Evolutionary conservation across 345 rosid genomes (phyloP).

Genomic region (Arabidopsis arenosa): DNA sequence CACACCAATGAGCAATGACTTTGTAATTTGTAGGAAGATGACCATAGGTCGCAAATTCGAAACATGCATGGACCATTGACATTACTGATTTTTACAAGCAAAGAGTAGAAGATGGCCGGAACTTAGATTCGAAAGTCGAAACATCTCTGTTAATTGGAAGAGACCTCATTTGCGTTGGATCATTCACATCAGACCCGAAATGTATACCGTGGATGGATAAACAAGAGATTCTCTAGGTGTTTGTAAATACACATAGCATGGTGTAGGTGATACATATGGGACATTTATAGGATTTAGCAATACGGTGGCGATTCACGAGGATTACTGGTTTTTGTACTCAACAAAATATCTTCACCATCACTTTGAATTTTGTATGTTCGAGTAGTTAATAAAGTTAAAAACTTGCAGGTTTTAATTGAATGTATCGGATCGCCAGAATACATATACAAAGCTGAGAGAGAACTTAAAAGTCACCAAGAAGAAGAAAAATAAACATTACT

Average conservation of each 20-base stretch:
- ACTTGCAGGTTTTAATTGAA: not conserved
- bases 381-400: not conserved
- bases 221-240: not conserved
- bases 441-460: not conserved
- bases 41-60: not conserved
- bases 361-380: not conserved
- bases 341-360: not conserved
- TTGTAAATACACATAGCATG: not conserved
- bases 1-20: too few relatives aligned
- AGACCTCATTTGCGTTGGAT: not conserved
- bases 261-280: not conserved
- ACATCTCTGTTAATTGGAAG: not conserved
- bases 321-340: not conserved
- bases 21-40: not conserved
- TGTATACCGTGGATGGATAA: not conserved
- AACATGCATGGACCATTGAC: not conserved
- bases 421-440: not conserved
- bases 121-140: not conserved
- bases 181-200: not conserved
- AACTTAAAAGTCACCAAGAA: not conserved
- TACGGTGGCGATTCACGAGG: not conserved
- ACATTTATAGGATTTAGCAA: not conserved
- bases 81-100: not conserved
- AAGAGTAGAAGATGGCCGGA: not conserved
- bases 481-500: slow-evolving; percentile 2